Percentiles rank a stretch among this genome's conserved stretches.
phyloP scores from a whole-genome alignment of 306 rosid species.

The Quercus wislizeni region DNA sequence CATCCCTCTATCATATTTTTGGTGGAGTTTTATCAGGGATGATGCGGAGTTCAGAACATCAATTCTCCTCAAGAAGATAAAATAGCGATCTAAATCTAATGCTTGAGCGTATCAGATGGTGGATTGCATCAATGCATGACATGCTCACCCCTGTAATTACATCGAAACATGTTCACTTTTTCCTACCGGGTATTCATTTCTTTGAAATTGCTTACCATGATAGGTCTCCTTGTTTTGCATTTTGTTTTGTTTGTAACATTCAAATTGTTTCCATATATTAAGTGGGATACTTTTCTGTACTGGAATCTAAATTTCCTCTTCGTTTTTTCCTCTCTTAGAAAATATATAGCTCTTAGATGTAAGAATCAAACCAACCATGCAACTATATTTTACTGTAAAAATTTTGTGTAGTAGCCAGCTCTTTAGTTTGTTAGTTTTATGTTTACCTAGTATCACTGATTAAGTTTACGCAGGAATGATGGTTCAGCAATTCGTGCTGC shows the following conservation, averaged over 20 bases:
- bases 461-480: background rate
- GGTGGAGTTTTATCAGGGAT: conserved; percentile 93
- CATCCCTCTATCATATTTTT: conserved; percentile 75
- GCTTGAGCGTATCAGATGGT: conserved; percentile 27
- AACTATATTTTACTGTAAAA: background rate
- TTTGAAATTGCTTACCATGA: conserved; percentile 44
- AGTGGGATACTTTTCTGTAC: conserved; percentile 35
- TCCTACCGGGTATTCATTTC: conserved; percentile 49
- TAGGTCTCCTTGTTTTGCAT: conserved; percentile 37
- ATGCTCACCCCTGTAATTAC: conserved; percentile 40
- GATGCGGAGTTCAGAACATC: conserved; percentile 80
- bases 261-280: conserved; percentile 42
- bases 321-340: background rate
- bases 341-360: conserved; percentile 13
- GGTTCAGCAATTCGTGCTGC: too few relatives aligned
- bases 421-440: background rate
- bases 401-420: background rate
- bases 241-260: conserved; percentile 25
- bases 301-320: conserved; percentile 34
- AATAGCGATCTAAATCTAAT: conserved; percentile 34
- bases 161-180: conserved; percentile 28
- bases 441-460: background rate
- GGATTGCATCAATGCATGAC: conserved; percentile 38
- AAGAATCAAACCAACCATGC: conserved; percentile 10
- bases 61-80: conserved; percentile 61